Evolutionary conservation across 148 eudicot species (phyloP), one percentile per base, ranked within the genome.

Genomic region (Silene latifolia): DNA sequence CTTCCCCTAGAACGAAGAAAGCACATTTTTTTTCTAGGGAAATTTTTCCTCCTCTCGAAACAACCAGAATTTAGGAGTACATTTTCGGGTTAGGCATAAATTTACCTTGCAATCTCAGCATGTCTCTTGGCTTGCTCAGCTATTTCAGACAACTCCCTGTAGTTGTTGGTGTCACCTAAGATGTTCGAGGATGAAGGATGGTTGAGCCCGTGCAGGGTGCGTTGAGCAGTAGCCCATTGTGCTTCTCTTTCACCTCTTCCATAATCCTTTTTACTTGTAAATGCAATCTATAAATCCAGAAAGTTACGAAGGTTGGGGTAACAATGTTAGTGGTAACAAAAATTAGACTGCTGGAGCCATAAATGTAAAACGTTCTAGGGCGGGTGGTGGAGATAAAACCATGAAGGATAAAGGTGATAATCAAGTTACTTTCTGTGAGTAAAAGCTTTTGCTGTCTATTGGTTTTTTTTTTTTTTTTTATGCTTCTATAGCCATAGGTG

Each of bases 81-180:
- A 13, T 65, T n/a, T 65, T 27, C 44, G 35, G 7, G 19, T 67
- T 7, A 8, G 44, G 19, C 62, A 64, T 24, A 61, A 18, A 71
- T 72, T 79, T 80, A 86, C 92, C 92, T 87, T 20, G 93, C 93
- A 32, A 89, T 86, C 83, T 89, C 93, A 74, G 93, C 93, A 0
- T 90, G 96, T 79, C 85, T 82, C 79, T 88, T 90, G 64, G 96
- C 96, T 74, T 88, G 96, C 73, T 90, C 96, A 24, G 96, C 92
- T 13, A 90, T 86, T 75, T 90, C 92, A 60, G 89, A 82, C 81
- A 88, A 56, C 72, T 90, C 96, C 5, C 87, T 61, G 78, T 88
- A 90, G 83, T 72, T 85, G 69, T 66, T 87, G 72, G 85, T 88
- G 27, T 90, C 92, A 19, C 71, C 68, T 27, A 83, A 81, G 8